Percentiles rank a stretch among this genome's conserved stretches.
These are phyloP conservation scores for Fusarium pilosicola DNA, from an alignment of 2,329 filamentous ascomycete species.

Conservation along the genomic window DNA sequence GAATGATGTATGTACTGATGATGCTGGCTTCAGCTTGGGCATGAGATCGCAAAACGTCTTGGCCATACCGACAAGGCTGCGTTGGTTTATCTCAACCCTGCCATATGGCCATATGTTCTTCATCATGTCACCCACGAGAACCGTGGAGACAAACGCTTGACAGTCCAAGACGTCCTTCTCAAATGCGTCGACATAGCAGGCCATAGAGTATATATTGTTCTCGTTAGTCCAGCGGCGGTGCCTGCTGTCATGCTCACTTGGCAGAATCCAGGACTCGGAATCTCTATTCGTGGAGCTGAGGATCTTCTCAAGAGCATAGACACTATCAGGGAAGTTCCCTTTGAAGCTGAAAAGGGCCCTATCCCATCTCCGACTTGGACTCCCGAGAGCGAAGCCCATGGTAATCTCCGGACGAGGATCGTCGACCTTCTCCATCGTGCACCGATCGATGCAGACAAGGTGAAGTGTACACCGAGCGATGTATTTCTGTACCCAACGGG, in stretches of 20 bases:
- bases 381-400: conserved; percentile 52
- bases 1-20: not conserved
- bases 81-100: conserved; percentile 48
- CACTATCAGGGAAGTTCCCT: conserved; percentile 48
- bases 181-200: conserved; percentile 54
- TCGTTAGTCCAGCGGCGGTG: conserved; percentile 51
- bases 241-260: conserved; percentile 55
- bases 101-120: conserved; percentile 45
- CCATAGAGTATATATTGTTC: conserved; percentile 56
- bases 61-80: conserved; percentile 42
- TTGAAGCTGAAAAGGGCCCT: conserved; percentile 22
- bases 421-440: conserved; percentile 54
- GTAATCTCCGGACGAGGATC: conserved; percentile 53
- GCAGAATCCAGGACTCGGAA: conserved; percentile 57
- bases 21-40: conserved; percentile 48
- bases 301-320: conserved; percentile 53
- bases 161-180: conserved; percentile 49
- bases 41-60: conserved; percentile 48
- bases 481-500: conserved; percentile 65
- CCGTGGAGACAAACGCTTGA: conserved; percentile 51
- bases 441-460: conserved; percentile 44
- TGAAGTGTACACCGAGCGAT: conserved; percentile 49
- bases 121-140: conserved; percentile 48
- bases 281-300: conserved; percentile 59
- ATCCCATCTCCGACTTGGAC: conserved; percentile 52